Evolutionary conservation across 768 basidiomycete genomes (phyloP).

Genomic region (Infundibulicybe gibba): DNA sequence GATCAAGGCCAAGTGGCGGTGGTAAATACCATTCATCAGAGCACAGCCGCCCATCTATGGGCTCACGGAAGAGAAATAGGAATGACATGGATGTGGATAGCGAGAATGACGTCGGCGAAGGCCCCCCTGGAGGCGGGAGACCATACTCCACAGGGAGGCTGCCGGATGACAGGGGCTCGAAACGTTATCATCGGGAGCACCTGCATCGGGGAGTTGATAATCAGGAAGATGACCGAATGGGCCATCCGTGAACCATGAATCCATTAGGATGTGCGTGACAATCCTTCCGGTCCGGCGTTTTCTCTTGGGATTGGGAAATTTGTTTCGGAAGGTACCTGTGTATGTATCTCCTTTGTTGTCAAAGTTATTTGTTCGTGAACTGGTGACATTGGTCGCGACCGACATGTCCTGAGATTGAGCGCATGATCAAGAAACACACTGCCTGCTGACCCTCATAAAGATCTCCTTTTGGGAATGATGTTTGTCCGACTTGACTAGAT

Average conservation of each 20-base stretch:
- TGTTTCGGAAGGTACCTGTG: constrained; percentile 10
- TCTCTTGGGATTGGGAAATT: constrained; percentile 5
- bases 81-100: constrained; percentile 65
- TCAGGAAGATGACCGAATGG: constrained; percentile 36
- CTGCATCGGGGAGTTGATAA: constrained; percentile 30
- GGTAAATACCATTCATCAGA: constrained; percentile 30
- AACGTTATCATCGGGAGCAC: constrained; percentile 56
- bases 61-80: constrained; percentile 54
- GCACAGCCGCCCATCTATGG: constrained; percentile 36
- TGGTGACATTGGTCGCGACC: constrained; percentile 10
- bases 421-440: too few species aligned
- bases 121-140: constrained; percentile 21
- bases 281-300: constrained; percentile 7
- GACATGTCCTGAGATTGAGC: too few species aligned
- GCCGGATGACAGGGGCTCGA: constrained; percentile 50
- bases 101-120: constrained; percentile 41
- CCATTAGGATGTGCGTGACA: constrained; percentile 9
- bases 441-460: too few species aligned
- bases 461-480: too few species aligned
- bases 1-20: constrained; percentile 33
- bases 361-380: constrained; percentile 17
- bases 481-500: too few species aligned
- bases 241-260: constrained; percentile 16
- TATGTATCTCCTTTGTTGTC: constrained; percentile 15
- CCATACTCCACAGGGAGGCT: constrained; percentile 32